phyloP scores from a whole-genome alignment of 768 basidiomycete genomes.

The Pulveroboletus sp. region DNA sequence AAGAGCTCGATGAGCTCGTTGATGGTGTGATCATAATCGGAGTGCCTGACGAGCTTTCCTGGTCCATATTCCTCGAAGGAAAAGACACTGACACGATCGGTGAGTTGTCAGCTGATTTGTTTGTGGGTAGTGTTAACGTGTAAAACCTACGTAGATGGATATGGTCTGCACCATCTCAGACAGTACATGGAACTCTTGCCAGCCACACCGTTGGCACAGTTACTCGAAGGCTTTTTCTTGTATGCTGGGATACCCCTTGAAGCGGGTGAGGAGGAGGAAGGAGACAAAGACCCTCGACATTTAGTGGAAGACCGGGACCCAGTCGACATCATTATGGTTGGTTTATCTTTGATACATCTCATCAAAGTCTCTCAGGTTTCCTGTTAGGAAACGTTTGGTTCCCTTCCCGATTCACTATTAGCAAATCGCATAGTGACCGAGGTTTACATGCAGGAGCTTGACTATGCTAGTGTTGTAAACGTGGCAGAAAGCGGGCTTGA shows the following conservation, averaged over 20 bases:
- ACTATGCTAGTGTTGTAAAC: slow-evolving; percentile 72
- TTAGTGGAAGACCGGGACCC: slow-evolving; percentile 45
- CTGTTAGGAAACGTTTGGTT: slow-evolving; percentile 52
- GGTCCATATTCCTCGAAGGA: slow-evolving; percentile 75
- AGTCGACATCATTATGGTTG: slow-evolving; percentile 61
- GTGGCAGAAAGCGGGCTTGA: slow-evolving; percentile 69
- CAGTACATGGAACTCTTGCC: slow-evolving; percentile 71
- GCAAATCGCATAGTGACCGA: slow-evolving; percentile 65
- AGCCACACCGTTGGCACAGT: slow-evolving; percentile 45
- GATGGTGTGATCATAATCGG: slow-evolving; percentile 73
- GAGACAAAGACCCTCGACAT: slow-evolving; percentile 7
- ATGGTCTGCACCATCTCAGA: slow-evolving; percentile 54
- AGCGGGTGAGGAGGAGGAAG: slow-evolving; percentile 31
- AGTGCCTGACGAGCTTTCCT: slow-evolving; percentile 78
- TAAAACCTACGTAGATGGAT: slow-evolving; percentile 46
- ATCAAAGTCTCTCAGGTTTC: slow-evolving; percentile 4
- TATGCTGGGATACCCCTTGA: slow-evolving; percentile 53
- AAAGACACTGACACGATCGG: slow-evolving; percentile 66
- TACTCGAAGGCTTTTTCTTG: slow-evolving; percentile 67
- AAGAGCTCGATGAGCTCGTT: slow-evolving; percentile 69
- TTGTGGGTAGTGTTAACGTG: background rate
- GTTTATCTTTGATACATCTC: slow-evolving; percentile 16
- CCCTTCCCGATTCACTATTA: slow-evolving; percentile 55
- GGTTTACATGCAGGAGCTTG: slow-evolving; percentile 63
- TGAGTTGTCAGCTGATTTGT: slow-evolving; percentile 34